Evolutionary conservation across 495 filamentous ascomycete species (phyloP), one percentile per base, ranked within the genome.

Genomic region (Penicillium parvum): DNA sequence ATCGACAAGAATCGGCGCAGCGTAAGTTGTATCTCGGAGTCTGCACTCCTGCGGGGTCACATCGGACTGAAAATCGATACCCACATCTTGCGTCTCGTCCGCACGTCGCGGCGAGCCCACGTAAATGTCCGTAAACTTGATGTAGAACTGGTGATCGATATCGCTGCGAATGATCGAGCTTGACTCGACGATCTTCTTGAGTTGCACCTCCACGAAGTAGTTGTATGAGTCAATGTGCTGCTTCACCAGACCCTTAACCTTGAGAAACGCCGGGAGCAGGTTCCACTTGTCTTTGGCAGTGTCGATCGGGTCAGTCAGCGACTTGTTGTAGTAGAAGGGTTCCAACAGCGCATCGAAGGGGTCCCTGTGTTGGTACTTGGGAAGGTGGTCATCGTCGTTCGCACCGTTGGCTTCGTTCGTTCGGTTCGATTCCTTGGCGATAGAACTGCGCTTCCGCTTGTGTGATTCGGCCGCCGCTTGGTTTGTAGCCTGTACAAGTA

Each of bases 221-320:
- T 99, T 95, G 76, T 86, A 99, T 21, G 92, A 97, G 68, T 99
- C 94, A 64, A 97, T 91, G 64, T 99, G 92, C 64, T 96, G 90
- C 66, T 95, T 95, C 33, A 95, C 88, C 43, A 96, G 66, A 26
- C 90, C 92, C 64, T 99, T 99, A 54, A 96, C 90, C 60, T 96
- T 96, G 35, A 99, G 73, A 58, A 97, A 99, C 3, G 92, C 91
- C 0, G 92, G 94, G 12, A 99, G 71, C 17, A 99, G 71, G 58
- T 96, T 96, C 82, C 88, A 96, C 73, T 97, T 97, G 67, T 97
- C 90, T 47, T 75, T 75, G 3, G 84, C 90, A n/a, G 94, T 95
- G 27, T 87, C 81, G 56, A 99, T 95, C 0, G 90, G 87, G 47
- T 96, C 92, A 0, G 88, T 95, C 39, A 97, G 68, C 37, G 81